These are phyloP conservation scores for Stagonosporopsis rhizophila DNA, from an alignment of 2,329 filamentous ascomycete genomes.

Conservation along the genomic window DNA sequence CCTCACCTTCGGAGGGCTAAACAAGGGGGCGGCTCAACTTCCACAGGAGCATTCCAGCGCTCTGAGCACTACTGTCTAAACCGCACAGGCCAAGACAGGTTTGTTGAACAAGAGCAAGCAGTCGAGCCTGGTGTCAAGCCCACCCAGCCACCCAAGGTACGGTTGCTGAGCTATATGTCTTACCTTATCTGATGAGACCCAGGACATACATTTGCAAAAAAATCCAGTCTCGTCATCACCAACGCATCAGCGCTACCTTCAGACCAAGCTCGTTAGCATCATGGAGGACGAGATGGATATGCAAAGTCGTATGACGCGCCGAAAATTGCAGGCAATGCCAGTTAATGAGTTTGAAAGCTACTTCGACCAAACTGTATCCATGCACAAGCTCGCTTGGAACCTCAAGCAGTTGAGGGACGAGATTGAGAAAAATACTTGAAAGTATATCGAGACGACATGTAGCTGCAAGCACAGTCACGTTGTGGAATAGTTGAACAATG, in stretches of 20 bases:
- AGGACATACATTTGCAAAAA: constrained; percentile 1
- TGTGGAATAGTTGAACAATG: neutral
- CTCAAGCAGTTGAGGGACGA: neutral
- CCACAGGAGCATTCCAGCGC: too few species aligned
- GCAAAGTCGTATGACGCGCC: constrained; percentile 9
- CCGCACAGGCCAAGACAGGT: neutral
- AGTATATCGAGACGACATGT: neutral
- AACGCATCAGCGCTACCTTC: constrained; percentile 1
- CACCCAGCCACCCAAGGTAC: neutral
- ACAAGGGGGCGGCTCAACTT: neutral
- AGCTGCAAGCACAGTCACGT: neutral
- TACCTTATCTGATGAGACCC: neutral
- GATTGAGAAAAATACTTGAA: neutral
- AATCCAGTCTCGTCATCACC: neutral
- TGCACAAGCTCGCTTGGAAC: constrained; percentile 17
- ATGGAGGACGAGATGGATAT: constrained; percentile 26
- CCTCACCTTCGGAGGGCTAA: neutral
- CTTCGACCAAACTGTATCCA: constrained; percentile 1
- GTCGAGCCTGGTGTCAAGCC: neutral
- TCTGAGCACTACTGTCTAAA: neutral
- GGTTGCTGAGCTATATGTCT: neutral
- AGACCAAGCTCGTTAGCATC: constrained; percentile 5
- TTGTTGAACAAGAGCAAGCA: neutral
- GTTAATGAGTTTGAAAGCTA: constrained; percentile 11
- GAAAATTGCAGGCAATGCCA: constrained; percentile 14